A percentile compares a stretch with the other conserved stretches of the same genome.
Conservation (phyloP, 2,329 filamentous ascomycete genomes). For the Monosporascus sp. region DNA sequence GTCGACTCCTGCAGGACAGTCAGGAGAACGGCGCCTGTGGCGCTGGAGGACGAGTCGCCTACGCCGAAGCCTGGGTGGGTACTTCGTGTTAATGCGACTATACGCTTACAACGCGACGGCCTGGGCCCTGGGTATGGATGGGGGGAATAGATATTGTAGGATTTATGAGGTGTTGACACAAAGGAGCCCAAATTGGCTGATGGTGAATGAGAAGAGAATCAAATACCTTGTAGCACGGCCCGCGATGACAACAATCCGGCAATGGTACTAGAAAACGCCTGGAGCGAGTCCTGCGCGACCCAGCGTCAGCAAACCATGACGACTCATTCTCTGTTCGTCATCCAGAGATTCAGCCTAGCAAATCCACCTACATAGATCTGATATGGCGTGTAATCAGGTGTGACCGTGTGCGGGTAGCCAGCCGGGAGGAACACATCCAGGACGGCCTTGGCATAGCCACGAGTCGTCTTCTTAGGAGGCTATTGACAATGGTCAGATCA, state of each 20-base stretch:
- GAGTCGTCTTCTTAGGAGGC: conserved; percentile 14
- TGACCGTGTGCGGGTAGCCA: conserved; percentile 85
- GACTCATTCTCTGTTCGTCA: neutral
- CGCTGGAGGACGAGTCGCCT: conserved; percentile 71
- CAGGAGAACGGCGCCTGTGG: conserved; percentile 75
- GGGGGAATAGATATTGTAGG: too few relatives aligned
- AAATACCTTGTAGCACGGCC: conserved; percentile 62
- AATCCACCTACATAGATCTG: conserved; percentile 40
- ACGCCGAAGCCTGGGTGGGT: conserved; percentile 56
- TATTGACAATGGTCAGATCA: neutral
- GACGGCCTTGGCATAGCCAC: conserved; percentile 28
- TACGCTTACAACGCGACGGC: too few relatives aligned
- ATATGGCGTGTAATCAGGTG: conserved; percentile 74
- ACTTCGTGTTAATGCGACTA: too few relatives aligned
- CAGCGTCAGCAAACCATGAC: neutral
- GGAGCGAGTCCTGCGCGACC: conserved; percentile 58
- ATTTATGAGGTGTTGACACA: too few relatives aligned
- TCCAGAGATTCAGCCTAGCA: neutral
- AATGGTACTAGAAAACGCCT: conserved; percentile 80
- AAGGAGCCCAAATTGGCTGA: too few relatives aligned
- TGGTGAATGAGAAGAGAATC: conserved; percentile 21
- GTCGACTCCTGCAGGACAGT: conserved; percentile 78
- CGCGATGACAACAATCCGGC: conserved; percentile 73
- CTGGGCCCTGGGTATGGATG: too few relatives aligned
- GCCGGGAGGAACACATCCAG: conserved; percentile 77